Evolutionary conservation across 2,329 filamentous ascomycete genomes (phyloP).

Genomic region (Fusarium duplospermum): DNA sequence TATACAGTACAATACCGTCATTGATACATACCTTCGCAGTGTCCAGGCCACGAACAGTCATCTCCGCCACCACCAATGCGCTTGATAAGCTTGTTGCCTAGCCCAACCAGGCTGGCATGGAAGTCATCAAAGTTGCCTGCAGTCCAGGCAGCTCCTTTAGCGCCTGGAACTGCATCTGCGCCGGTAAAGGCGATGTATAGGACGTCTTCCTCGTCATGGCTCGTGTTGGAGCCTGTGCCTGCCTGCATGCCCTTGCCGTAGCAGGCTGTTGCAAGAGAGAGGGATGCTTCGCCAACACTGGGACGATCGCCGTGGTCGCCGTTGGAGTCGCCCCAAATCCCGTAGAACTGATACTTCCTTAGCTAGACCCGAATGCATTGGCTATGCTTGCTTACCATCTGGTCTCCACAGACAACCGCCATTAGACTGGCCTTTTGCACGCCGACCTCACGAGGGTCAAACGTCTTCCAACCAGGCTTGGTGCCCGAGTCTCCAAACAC

Average conservation of each 20-base stretch:
- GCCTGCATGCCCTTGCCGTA: constrained; percentile 63
- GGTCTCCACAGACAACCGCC: constrained; percentile 63
- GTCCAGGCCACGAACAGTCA: constrained; percentile 6
- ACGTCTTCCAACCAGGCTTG: constrained; percentile 48
- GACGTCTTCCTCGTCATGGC: constrained; percentile 65
- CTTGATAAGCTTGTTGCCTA: constrained; percentile 6
- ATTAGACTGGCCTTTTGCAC: constrained; percentile 64
- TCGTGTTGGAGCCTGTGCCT: constrained; percentile 50
- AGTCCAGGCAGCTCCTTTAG: constrained; percentile 62
- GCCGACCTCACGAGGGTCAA: constrained; percentile 54
- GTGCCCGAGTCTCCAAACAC: constrained; percentile 63
- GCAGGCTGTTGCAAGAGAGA: constrained; percentile 65
- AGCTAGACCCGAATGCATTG: not conserved
- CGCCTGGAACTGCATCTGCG: constrained; percentile 63
- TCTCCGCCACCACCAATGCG: not conserved
- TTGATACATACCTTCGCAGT: constrained; percentile 2
- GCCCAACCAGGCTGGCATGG: constrained; percentile 5
- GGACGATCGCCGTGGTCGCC: constrained; percentile 57
- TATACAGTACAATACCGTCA: not conserved
- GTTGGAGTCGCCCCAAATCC: constrained; percentile 69
- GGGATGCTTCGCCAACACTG: constrained; percentile 63
- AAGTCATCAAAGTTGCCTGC: constrained; percentile 59
- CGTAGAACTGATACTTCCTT: constrained; percentile 56
- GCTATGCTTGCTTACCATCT: constrained; percentile 50
- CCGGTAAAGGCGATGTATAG: constrained; percentile 70